Evolutionary conservation across 352 stramenopile species (phyloP), one percentile per base, ranked within the genome.

Genomic region (Phytopythium sindhum): DNA sequence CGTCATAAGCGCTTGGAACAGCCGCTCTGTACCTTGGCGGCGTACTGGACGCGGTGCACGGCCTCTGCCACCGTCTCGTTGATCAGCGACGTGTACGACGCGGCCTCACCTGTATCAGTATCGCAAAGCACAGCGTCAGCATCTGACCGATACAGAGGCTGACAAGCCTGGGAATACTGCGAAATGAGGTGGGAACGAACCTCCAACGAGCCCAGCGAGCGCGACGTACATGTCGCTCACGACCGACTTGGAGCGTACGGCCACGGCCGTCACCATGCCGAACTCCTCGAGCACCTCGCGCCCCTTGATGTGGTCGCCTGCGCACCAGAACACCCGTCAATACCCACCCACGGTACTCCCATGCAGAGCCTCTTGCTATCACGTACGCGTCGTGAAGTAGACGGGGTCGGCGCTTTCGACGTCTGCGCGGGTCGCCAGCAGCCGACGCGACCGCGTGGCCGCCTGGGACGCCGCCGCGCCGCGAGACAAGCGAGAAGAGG

Each of bases 181-280:
- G 31, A 39, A 39, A 39, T 14, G 10, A 39, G 8, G 23, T 4
- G 24, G 3, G 48, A 3, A 61, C 71, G 48, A 54, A 83, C 74
- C 82, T 61, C 85, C 85, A 50, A 93, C 78, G 2, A 91, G 70
- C 1, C 85, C 85, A 11, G 83, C 70, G 28, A 91, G 57, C 35
- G 85, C 85, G 28, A 91, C 85, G 54, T 90, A 89, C 78, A 93
- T 91, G 57, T 93, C 85, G 66, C 78, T 90, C 45, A 93, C 63
- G 60, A 93, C 82, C 55, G 82, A 91, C 64, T 91, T 93, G 73
- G 85, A 91, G 28, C 85, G 85, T 56, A 93, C 85, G 4, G 83
- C 82, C 24, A 86, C 80, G 24, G 82, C 81, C 12, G 81, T 91
- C 24, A 93, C 85, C 60, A 93, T 74, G 0, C 85, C 85, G 55